These are phyloP conservation scores for Camelina sativa DNA, from an alignment of 345 rosid species.

Conservation along the genomic window DNA sequence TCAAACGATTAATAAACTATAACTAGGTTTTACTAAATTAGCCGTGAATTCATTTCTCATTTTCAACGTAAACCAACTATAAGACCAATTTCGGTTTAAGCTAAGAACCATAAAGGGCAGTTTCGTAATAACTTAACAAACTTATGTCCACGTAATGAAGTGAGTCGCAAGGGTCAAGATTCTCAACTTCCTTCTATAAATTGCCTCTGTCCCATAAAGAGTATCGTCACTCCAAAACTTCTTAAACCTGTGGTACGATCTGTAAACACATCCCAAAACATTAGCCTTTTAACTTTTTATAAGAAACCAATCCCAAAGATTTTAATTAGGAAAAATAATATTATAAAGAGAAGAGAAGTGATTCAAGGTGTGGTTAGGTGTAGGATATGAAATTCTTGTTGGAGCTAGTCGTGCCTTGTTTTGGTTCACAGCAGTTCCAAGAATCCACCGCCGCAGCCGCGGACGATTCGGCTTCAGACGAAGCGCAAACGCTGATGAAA, in stretches of 20 bases:
- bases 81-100: background rate
- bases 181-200: conserved; percentile 33
- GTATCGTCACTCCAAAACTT: conserved; percentile 23
- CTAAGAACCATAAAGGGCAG: background rate
- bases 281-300: background rate
- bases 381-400: conserved; percentile 58
- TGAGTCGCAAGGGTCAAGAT: conserved; percentile 24
- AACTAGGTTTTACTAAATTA: background rate
- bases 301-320: background rate
- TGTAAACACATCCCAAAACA: conserved; percentile 12
- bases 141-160: conserved; percentile 29
- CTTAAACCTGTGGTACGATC: background rate
- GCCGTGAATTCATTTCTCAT: background rate
- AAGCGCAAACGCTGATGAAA: conserved; percentile 41
- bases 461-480: conserved; percentile 35
- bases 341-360: background rate
- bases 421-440: conserved; percentile 37
- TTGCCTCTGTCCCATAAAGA: background rate
- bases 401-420: conserved; percentile 59
- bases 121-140: conserved; percentile 22
- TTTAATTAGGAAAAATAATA: background rate
- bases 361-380: conserved; percentile 10
- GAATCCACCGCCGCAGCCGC: conserved; percentile 18
- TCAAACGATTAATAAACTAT: background rate
- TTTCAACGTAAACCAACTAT: background rate